A percentile compares a stretch with the other conserved stretches of the same genome.
phyloP scores from a whole-genome alignment of 1,139 yeast genomes.

The Komagataea norvegica region DNA sequence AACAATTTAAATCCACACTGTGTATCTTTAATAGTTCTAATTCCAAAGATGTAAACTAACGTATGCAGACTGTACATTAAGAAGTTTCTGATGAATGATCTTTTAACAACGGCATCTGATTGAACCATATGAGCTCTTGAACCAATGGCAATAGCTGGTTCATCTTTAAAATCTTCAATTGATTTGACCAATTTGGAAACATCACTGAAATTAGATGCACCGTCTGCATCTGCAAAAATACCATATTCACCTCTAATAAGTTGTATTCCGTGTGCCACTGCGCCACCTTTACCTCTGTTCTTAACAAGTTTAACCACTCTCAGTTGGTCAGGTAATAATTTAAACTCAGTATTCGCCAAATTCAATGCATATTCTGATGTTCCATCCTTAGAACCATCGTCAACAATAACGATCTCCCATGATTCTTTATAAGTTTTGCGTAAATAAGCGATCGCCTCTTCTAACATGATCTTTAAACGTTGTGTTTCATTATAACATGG shows the following conservation, averaged over 20 bases:
- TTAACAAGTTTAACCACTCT: constrained; percentile 62
- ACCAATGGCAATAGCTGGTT: constrained; percentile 73
- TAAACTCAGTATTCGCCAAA: constrained; percentile 48
- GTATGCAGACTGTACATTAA: constrained; percentile 92
- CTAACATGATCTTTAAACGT: constrained; percentile 70
- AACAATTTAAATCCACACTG: constrained; percentile 97
- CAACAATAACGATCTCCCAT: constrained; percentile 83
- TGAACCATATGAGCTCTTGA: constrained; percentile 96
- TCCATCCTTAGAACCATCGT: constrained; percentile 85
- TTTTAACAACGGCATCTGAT: constrained; percentile 91
- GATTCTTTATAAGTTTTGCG: constrained; percentile 31
- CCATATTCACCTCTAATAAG: constrained; percentile 68
- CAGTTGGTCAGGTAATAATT: constrained; percentile 53
- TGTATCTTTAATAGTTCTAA: constrained; percentile 80
- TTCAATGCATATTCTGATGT: constrained; percentile 69
- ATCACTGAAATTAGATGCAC: constrained; percentile 84
- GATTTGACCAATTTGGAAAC: constrained; percentile 47
- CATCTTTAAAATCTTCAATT: constrained; percentile 33
- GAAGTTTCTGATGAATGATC: constrained; percentile 82
- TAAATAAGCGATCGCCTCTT: constrained; percentile 65
- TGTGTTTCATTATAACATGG: constrained; percentile 88
- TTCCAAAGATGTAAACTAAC: constrained; percentile 82
- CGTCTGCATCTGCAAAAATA: constrained; percentile 96
- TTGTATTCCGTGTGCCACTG: constrained; percentile 89
- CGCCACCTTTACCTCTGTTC: constrained; percentile 97